Evolutionary conservation across 139 green algal genomes (phyloP).

Genomic region (Tetradesmus lagerheimii): DNA sequence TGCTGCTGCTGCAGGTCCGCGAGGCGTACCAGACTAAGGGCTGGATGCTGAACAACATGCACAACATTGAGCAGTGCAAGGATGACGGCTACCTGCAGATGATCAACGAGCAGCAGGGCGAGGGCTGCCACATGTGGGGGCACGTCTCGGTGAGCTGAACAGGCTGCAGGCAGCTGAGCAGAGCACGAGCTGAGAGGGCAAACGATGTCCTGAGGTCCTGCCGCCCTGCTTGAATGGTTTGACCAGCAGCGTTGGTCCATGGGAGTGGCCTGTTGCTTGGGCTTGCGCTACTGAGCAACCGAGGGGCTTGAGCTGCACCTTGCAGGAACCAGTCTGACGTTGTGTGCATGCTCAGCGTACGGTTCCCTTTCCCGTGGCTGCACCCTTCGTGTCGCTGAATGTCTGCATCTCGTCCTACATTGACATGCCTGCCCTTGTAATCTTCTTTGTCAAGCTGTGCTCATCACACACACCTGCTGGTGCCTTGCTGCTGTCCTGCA

Average conservation of each 20-base stretch:
- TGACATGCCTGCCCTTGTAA: too few species aligned
- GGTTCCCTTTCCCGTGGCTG: not conserved
- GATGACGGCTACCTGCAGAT: constrained; percentile 81
- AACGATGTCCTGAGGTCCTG: too few species aligned
- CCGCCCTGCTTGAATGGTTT: too few species aligned
- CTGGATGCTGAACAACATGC: constrained; percentile 83
- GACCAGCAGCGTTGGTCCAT: too few species aligned
- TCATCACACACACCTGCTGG: too few species aligned
- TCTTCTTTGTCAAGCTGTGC: not conserved
- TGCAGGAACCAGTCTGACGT: too few species aligned
- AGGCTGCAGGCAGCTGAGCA: not conserved
- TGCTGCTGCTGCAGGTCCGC: constrained; percentile 70
- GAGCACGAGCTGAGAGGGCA: not conserved
- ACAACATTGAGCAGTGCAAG: constrained; percentile 90
- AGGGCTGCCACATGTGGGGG: constrained; percentile 96
- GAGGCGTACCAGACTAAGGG: constrained; percentile 81
- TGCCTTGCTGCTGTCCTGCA: constrained; percentile 37
- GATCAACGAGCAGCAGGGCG: constrained; percentile 85
- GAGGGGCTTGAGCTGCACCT: too few species aligned
- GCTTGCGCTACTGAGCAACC: too few species aligned
- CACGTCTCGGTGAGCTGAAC: constrained; percentile 85
- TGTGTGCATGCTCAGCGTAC: not conserved
- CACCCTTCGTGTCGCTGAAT: too few species aligned
- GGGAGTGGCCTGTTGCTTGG: not conserved
- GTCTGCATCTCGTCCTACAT: too few species aligned